Evolutionary conservation across 176 grass and related monocot genomes (phyloP), one percentile per base, ranked within the genome.

Genomic region (Musa beccarii): DNA sequence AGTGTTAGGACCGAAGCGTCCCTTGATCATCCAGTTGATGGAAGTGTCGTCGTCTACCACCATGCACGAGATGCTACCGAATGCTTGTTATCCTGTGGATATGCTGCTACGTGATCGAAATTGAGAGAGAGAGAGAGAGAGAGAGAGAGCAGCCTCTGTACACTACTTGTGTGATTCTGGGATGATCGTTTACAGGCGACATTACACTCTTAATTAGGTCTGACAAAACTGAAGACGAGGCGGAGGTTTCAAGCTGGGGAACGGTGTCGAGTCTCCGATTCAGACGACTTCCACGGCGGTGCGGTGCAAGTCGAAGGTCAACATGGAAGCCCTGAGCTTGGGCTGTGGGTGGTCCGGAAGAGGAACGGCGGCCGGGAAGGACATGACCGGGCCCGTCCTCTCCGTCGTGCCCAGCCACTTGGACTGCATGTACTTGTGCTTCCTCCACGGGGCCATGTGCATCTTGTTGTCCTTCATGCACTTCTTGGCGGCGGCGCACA

Each of bases 361-460:
- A n/a, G 49, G 24, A 49, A 66, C 9, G 63, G 78, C 75, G 11
- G 66, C 26, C 13, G 49, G 72, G 0, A 59, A 64, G 16, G 8
- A 56, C 10, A 29, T 68, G 15, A 54, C 20, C 12, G 76, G 81
- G 49, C 54, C 49, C 4, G 72, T 54, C 53, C 88, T 81, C 76
- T 94, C 84, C 10, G 80, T 74, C 24, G 86, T 86, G 63, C 79
- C 81, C 43, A 89, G 79, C 90, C 90, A 99, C 79, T 99, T 99
- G 54, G 90, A 80, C 80, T 89, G 83, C 95, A 99, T 99, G 88
- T 94, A 94, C 79, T 98, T 88, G 66, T 83, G 86, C 84, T 91
- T 91, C 68, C 88, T 59, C 86, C 92, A 92, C 14, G 92, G 92
- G 0, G 84, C 86, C 86, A 96, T 96, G 86, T 96, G 84, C 92